A percentile compares a stretch with the other conserved stretches of the same genome.
These are phyloP conservation scores for Santalum album DNA, from an alignment of 164 flowering plant genomes.

Conservation along the genomic window DNA sequence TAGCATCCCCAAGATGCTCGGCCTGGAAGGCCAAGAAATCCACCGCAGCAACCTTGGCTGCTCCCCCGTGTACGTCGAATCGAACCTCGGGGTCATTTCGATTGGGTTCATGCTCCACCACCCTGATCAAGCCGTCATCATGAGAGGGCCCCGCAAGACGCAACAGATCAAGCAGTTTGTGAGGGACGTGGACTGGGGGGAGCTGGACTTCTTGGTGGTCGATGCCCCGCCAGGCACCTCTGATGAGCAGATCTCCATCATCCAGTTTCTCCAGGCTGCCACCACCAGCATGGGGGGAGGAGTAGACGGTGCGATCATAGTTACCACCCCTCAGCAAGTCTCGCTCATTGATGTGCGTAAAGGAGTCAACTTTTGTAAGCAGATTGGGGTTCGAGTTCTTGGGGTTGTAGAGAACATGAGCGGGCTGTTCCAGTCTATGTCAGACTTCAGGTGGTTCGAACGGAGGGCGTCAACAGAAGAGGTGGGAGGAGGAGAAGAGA, in stretches of 20 bases:
- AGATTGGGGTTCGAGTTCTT: conserved; percentile 58
- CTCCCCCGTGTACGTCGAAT: conserved; percentile 84
- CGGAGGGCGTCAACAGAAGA: conserved; percentile 28
- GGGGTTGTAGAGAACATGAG: conserved; percentile 98
- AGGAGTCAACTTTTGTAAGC: conserved; percentile 87
- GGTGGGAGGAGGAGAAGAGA: conserved; percentile 48
- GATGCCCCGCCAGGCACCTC: conserved; percentile 99
- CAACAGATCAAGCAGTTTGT: conserved; percentile 82
- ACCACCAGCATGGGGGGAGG: too few species aligned
- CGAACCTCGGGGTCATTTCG: conserved; percentile 95
- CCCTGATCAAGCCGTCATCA: conserved; percentile 89
- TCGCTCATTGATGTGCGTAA: conserved; percentile 87
- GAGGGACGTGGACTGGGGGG: conserved; percentile 90
- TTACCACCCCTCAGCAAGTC: conserved; percentile 90
- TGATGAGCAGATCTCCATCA: conserved; percentile 91
- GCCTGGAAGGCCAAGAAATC: conserved; percentile 88
- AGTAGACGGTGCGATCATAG: conserved; percentile 86
- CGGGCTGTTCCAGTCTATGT: conserved; percentile 53
- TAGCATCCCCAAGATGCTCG: conserved; percentile 94
- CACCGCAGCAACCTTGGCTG: conserved; percentile 94
- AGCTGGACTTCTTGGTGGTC: conserved; percentile 80
- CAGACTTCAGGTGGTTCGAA: conserved; percentile 50
- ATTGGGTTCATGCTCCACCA: conserved; percentile 87
- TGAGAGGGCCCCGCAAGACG: conserved; percentile 93
- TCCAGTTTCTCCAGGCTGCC: conserved; percentile 67